Evolutionary conservation across 352 stramenopile species (phyloP), one percentile per base, ranked within the genome.

Genomic region (Phytophthora tentaculata): DNA sequence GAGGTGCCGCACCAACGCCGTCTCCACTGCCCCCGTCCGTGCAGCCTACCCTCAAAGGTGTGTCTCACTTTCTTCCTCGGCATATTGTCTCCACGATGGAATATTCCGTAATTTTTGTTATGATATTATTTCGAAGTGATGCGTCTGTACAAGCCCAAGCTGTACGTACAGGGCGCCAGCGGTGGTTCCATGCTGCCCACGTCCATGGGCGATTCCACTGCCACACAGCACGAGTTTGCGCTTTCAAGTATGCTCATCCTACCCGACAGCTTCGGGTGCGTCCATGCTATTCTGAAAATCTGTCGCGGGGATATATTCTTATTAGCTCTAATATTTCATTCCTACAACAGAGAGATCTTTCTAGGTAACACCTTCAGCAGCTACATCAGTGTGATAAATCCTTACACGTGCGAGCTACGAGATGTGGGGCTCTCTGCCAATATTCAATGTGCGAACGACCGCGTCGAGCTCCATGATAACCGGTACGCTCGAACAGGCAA

Each of bases 371-470:
- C 86, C 20, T 97, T 97, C 65, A 96, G 88, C 76, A 96, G 90
- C 74, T 97, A 97, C 76, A 96, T 97, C 73, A 95, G 83, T 59
- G 90, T 97, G 19, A 93, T 97, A 56, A 97, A 97, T 72, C 88
- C 89, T 56, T 96, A 92, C 70, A 78, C 82, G 35, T 94, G 83
- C 24, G 84, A 94, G 19, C 50, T 96, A 23, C 79, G 83, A 13
- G 83, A 96, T 62, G 88, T 96, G 6, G 79, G 84, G 0, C 68
- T 96, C 6, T 91, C 83, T 5, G 86, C 84, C 24, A 97, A 94
- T 64, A 94, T 97, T 37, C 90, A 97, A 62, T 96, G 84, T 64
- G 83, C 81, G 19, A 91, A 91, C 64, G 86, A 92, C 61, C 84
- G 86, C 23, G 80, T 91, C 7, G 86, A 94, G 52, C 70, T 93